Percentiles rank a stretch among this genome's conserved stretches.
Conservation (phyloP, 169 alveolate species). For the Cystoisospora suis region DNA sequence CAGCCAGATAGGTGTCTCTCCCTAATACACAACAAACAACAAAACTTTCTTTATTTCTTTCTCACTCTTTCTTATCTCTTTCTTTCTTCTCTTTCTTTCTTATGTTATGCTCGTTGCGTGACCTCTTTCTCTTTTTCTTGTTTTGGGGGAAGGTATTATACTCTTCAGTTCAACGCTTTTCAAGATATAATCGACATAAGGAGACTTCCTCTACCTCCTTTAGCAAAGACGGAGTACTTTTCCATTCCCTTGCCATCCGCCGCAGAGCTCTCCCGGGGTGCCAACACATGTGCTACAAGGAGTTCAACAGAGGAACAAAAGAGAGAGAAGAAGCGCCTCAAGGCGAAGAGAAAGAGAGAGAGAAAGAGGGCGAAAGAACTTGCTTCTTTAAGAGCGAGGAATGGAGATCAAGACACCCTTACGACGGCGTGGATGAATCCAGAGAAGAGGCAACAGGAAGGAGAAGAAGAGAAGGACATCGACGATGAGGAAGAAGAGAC, state of each 20-base stretch:
- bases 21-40: neutral
- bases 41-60: too few relatives aligned
- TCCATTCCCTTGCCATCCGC: neutral
- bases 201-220: neutral
- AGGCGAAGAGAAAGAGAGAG: neutral
- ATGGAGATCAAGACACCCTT: neutral
- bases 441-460: neutral
- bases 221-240: neutral
- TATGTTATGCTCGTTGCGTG: neutral
- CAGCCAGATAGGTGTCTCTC: too few relatives aligned
- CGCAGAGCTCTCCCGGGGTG: too few relatives aligned
- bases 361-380: neutral
- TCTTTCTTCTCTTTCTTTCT: neutral
- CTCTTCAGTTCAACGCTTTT: conserved; percentile 18
- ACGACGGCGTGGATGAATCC: neutral
- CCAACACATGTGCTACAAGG: neutral
- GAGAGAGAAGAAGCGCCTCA: neutral
- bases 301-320: neutral
- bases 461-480: neutral
- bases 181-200: conserved; percentile 10
- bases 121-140: neutral
- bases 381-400: neutral
- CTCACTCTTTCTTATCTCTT: neutral
- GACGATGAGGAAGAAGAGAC: neutral
- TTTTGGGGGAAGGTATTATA: neutral